Conservation (phyloP, 169 alveolate genomes). For the Plasmodium vivax region DNA sequence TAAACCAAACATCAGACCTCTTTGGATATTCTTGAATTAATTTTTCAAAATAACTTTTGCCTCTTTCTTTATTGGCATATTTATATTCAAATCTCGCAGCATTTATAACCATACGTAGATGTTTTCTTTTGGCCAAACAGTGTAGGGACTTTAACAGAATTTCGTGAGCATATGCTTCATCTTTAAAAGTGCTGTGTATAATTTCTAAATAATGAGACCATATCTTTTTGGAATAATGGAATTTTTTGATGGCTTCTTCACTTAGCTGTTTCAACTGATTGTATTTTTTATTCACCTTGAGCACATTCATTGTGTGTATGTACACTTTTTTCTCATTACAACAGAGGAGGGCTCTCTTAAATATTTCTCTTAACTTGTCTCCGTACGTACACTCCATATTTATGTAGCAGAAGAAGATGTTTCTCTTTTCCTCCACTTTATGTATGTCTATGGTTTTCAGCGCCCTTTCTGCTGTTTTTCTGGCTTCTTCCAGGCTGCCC, state of each 20-base stretch:
- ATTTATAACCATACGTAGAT: conserved; percentile 77
- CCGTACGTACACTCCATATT: conserved; percentile 89
- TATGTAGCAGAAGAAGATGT: conserved; percentile 86
- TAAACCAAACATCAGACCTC: conserved; percentile 89
- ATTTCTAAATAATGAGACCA: conserved; percentile 16
- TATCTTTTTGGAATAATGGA: conserved; percentile 82
- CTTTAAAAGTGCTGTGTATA: conserved; percentile 68
- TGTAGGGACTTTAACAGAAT: conserved; percentile 76
- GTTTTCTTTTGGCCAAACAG: conserved; percentile 76
- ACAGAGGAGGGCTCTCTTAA: conserved; percentile 79
- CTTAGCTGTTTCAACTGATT: conserved; percentile 80
- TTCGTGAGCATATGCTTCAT: conserved; percentile 75
- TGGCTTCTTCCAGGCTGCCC: conserved; percentile 85
- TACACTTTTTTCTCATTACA: conserved; percentile 80
- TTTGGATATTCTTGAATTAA: conserved; percentile 86
- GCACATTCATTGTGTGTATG: conserved; percentile 78
- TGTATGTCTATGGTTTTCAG: conserved; percentile 84
- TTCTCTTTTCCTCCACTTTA: conserved; percentile 83
- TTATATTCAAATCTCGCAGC: conserved; percentile 89
- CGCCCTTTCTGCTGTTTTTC: conserved; percentile 87
- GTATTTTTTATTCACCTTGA: conserved; percentile 71
- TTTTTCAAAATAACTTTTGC: conserved; percentile 87
- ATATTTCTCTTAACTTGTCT: conserved; percentile 80
- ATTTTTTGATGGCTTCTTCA: conserved; percentile 79
- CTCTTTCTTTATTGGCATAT: conserved; percentile 79